A percentile compares a stretch with the other conserved stretches of the same genome.
phyloP scores from a whole-genome alignment of 208 protist species.

The Herpetomonas samuelpessoai region DNA sequence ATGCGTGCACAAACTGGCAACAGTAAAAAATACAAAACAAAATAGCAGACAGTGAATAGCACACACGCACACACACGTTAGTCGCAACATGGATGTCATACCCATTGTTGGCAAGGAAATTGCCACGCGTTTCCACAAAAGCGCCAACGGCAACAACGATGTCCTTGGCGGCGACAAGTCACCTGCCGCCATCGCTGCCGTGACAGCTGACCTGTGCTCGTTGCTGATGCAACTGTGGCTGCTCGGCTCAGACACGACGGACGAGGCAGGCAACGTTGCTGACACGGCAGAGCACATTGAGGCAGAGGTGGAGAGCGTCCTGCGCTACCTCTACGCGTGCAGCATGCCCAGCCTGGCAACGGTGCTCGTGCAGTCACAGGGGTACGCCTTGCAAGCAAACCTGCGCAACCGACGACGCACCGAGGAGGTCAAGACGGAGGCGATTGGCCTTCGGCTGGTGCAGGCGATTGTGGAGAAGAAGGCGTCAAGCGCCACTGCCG shows the following conservation, averaged over 20 bases:
- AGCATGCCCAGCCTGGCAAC: slow-evolving; percentile 49
- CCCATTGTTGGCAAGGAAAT: slow-evolving; percentile 68
- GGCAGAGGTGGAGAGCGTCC: slow-evolving; percentile 47
- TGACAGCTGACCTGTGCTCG: slow-evolving; percentile 64
- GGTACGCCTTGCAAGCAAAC: slow-evolving; percentile 25
- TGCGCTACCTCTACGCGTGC: slow-evolving; percentile 58
- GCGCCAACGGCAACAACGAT: slow-evolving; percentile 17
- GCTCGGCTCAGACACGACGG: slow-evolving; percentile 30
- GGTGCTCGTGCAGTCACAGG: slow-evolving; percentile 58
- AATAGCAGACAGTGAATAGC: not conserved
- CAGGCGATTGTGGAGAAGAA: slow-evolving; percentile 52
- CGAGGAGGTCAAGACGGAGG: slow-evolving; percentile 64
- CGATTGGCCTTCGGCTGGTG: slow-evolving; percentile 58
- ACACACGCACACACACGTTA: not conserved
- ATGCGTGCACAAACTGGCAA: too few species aligned
- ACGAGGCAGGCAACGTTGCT: slow-evolving; percentile 65
- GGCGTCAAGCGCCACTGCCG: slow-evolving; percentile 26
- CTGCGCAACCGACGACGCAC: slow-evolving; percentile 34
- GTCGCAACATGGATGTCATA: slow-evolving; percentile 65
- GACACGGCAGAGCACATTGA: slow-evolving; percentile 62
- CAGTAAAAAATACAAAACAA: too few species aligned
- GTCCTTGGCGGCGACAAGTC: not conserved
- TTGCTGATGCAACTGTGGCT: slow-evolving; percentile 73
- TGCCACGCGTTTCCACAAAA: slow-evolving; percentile 49
- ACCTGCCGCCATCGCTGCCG: slow-evolving; percentile 10